phyloP scores from a whole-genome alignment of 192 early-diverging fungal genomes.

The Coemansia sp. region DNA sequence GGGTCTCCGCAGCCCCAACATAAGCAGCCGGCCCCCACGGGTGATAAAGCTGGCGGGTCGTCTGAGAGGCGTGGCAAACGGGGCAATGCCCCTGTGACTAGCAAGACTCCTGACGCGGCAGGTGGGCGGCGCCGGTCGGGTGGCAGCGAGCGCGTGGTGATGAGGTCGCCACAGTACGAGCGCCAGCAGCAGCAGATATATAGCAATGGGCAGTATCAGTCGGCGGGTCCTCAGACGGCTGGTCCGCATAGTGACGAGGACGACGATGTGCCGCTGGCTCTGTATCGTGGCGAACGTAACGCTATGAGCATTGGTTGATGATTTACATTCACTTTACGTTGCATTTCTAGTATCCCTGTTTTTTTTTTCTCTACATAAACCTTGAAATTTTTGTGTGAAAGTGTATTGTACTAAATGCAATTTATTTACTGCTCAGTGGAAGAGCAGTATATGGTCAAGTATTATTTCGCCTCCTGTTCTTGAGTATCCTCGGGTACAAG shows the following conservation, averaged over 20 bases:
- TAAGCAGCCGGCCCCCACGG: not conserved
- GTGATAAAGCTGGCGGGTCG: not conserved
- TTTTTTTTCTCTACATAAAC: conserved; percentile 5
- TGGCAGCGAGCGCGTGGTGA: conserved; percentile 39
- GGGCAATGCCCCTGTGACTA: not conserved
- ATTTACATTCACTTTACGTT: conserved; percentile 5
- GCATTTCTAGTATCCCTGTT: conserved; percentile 10
- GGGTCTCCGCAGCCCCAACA: conserved; percentile 10
- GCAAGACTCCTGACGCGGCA: conserved; percentile 22
- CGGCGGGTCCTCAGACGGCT: conserved; percentile 10
- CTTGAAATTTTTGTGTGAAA: too few species aligned
- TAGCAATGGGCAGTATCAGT: conserved; percentile 14
- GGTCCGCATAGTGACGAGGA: conserved; percentile 55
- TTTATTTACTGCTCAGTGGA: too few species aligned
- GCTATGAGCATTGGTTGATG: conserved; percentile 37
- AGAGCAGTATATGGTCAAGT: too few species aligned
- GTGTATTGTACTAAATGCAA: too few species aligned
- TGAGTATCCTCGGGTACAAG: too few species aligned
- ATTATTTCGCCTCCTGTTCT: too few species aligned
- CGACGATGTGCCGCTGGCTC: conserved; percentile 64
- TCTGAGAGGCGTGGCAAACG: conserved; percentile 20
- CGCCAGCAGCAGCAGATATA: conserved; percentile 57
- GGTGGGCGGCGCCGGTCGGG: conserved; percentile 33
- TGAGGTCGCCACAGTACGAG: conserved; percentile 54
- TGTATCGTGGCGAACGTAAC: conserved; percentile 57